Conservation (phyloP, 192 early-diverging fungal genomes). For the Coemansia sp. region DNA sequence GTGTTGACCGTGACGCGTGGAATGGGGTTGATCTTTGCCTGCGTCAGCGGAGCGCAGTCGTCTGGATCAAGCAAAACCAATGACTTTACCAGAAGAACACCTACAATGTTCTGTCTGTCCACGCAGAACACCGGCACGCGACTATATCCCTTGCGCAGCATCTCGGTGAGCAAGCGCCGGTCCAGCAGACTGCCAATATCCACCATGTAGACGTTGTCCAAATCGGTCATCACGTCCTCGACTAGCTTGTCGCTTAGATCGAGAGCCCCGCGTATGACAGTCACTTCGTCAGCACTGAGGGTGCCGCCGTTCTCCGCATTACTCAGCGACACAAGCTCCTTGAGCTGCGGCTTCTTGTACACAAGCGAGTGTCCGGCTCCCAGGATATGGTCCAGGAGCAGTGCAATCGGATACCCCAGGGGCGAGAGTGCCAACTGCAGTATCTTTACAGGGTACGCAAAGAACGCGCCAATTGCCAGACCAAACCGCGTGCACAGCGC, state of each 20-base stretch:
- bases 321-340: constrained; percentile 76
- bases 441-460: constrained; percentile 70
- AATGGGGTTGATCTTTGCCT: constrained; percentile 56
- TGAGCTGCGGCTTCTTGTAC: constrained; percentile 78
- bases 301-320: constrained; percentile 67
- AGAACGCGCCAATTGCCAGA: constrained; percentile 84
- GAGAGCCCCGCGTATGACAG: constrained; percentile 75
- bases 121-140: constrained; percentile 72
- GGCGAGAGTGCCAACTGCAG: constrained; percentile 68
- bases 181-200: constrained; percentile 64
- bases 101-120: constrained; percentile 64
- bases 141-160: constrained; percentile 70
- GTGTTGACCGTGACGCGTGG: constrained; percentile 48
- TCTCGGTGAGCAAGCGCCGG: constrained; percentile 58
- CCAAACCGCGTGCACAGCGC: constrained; percentile 87
- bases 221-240: constrained; percentile 68
- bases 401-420: constrained; percentile 82
- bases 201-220: constrained; percentile 68
- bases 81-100: constrained; percentile 76
- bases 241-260: constrained; percentile 74
- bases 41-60: constrained; percentile 62
- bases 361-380: constrained; percentile 85
- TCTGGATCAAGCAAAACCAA: constrained; percentile 74
- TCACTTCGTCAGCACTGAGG: constrained; percentile 74
- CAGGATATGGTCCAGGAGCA: constrained; percentile 77